Base-by-base conservation (phyloP, 1,139 yeast genomes). In the Scheffersomyces cryptocercus region DNA sequence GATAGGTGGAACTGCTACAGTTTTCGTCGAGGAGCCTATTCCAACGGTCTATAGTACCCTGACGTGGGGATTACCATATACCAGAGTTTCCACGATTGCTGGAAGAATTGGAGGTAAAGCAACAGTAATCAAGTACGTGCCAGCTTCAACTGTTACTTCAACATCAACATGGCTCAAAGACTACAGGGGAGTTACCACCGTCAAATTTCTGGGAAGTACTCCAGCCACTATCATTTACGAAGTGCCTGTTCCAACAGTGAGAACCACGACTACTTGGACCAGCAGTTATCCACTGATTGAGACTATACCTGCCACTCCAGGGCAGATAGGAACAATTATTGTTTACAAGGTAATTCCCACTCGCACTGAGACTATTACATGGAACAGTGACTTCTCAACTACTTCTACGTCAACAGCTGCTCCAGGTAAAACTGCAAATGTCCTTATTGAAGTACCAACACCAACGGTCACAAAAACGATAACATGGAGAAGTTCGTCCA, bases 381-480 rank as follows among this genome's bases (percentile, higher is more conserved):
- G 26, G 26, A 6, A 6, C 3, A 20, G 9, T 9, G 8, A 5
- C 8, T 20, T 20, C 7, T 20, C 26, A 20, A 5, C 26, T 5
- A 6, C 26, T 8, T 5, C 26, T 6, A 20, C 26, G 8, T 5
- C 3, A 6, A 29, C 49, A n/a, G 46, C 49, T 24, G 24, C 39
- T 6, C 36, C 45, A 26, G 52, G 45, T 2, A 13, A 13, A 13
- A 13, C 14, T 13, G 14, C 14, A 13, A 13, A 13, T 13, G 14
- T 13, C 14, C 56, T 58, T 28, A 45, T 44, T 8, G 42, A 46
- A 5, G 51, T 48, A 10, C 62, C 64, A 8, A 43, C 48, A 12
- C 58, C 60, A 11, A 55, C 58, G 4, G 42, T 44, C 5, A 55
- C 64, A 0, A 24, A 44, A 9, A 57, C 64, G 2, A 29, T 47